phyloP scores from a whole-genome alignment of 2,329 filamentous ascomycete species.

The Arthrobotrys iridis region DNA sequence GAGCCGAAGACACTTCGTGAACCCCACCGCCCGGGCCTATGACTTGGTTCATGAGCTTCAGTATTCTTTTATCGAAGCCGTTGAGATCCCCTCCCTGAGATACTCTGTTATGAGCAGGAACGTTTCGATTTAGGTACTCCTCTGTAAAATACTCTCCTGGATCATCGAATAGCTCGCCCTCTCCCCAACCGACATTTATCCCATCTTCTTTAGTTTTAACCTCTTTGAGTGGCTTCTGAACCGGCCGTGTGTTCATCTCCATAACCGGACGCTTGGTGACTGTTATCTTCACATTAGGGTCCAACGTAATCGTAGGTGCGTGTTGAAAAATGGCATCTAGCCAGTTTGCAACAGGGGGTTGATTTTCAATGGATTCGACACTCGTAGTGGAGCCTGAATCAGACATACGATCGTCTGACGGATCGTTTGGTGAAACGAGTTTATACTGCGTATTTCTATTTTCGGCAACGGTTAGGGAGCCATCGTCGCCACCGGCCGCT shows the following conservation, averaged over 20 bases:
- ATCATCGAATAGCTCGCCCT: background rate
- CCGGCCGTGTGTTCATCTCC: background rate
- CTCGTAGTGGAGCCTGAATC: background rate
- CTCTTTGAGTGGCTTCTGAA: background rate
- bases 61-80: slow-evolving; percentile 2
- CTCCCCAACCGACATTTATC: background rate
- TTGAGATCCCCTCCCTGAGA: background rate
- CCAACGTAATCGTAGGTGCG: slow-evolving; percentile 9
- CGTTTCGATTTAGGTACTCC: background rate
- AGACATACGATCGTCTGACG: background rate
- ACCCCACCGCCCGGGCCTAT: background rate
- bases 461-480: background rate
- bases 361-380: background rate
- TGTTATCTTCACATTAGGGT: slow-evolving; percentile 8
- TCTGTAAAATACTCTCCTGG: background rate
- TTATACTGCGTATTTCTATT: background rate
- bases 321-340: slow-evolving; percentile 19
- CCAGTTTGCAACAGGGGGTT: slow-evolving; percentile 6
- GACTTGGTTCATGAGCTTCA: slow-evolving; percentile 2
- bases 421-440: background rate
- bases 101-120: background rate
- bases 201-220: slow-evolving; percentile 6
- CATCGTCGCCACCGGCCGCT: background rate
- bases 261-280: background rate
- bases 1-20: background rate